Evolutionary conservation across 495 filamentous ascomycete genomes (phyloP), one percentile per base, ranked within the genome.

Genomic region (Jackrogersella minutella): DNA sequence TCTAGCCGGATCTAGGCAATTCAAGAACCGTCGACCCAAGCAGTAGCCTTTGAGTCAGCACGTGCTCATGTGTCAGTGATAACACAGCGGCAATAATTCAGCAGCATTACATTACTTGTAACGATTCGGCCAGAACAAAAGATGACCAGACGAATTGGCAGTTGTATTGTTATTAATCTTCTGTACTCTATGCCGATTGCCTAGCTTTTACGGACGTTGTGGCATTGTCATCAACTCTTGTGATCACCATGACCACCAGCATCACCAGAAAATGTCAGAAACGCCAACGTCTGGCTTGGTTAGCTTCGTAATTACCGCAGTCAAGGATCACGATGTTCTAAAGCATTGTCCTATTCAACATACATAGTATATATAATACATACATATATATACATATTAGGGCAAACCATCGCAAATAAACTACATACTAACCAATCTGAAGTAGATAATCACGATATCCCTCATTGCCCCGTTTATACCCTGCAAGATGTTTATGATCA

Each of bases 1-100:
- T 69, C 56, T 69, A 62, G 66, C 61, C 66, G 56, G 61, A 65
- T 64, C 57, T 55, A 69, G 66, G 61, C 66, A 62, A 37, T 50
- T 37, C 39, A 54, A 49, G 44, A 37, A 52, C 61, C 43, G 61
- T 53, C 52, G 44, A 61, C 53, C 61, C 57, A 51, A 61, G 34
- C 21, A 63, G 16, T 9, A 22, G 41, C 40, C 40, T 47, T 56
- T 39, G 34, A 63, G 22, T 26, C 51, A 49, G 59, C 59, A 63
- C 59, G 59, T 63, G 59, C 51, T 63, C 44, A 28, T 10, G 30
- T 62, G 57, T 61, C 31, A 54, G 31, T 37, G 19, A 55, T 21
- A 64, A 22, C 47, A 49, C 34, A 64, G 39, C 55, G 56, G 39
- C 21, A 53, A 58, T 37, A 50, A 13, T 22, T 34, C 10, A 50